Conservation (phyloP, 345 rosid genomes). For the Citrus maxima region DNA sequence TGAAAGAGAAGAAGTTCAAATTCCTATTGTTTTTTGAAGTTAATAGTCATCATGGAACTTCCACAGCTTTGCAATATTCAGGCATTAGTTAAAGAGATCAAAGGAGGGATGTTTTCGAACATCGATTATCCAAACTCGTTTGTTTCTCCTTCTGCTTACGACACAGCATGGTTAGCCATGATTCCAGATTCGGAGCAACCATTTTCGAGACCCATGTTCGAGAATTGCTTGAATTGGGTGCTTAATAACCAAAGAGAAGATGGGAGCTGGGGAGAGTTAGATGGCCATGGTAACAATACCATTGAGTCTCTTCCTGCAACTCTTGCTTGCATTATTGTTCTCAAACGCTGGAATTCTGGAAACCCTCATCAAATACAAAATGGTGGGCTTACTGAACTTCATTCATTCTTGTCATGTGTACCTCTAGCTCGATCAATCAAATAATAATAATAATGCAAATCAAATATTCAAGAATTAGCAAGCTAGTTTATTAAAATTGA, state of each 20-base stretch:
- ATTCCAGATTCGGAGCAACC: conserved; percentile 26
- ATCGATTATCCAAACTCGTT: conserved; percentile 21
- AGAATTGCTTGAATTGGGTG: conserved; percentile 56
- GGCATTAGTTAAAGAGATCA: conserved; percentile 30
- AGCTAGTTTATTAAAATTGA: too few species aligned
- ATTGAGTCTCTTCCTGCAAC: conserved; percentile 46
- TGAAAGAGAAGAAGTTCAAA: neutral
- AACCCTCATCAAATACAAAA: conserved; percentile 11
- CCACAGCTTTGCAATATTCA: conserved; percentile 2
- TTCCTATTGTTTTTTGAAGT: neutral
- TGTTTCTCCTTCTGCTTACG: conserved; percentile 53
- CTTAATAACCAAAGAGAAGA: conserved; percentile 40
- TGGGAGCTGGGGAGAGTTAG: conserved; percentile 54
- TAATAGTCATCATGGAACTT: conserved; percentile 7
- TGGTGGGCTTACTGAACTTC: conserved; percentile 21
- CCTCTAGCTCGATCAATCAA: too few species aligned
- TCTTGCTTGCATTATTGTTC: conserved; percentile 51
- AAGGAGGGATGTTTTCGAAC: conserved; percentile 17
- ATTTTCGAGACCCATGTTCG: conserved; percentile 41
- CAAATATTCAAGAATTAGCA: too few species aligned
- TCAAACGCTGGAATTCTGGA: conserved; percentile 44
- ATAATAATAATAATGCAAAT: too few species aligned
- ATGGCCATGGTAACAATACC: conserved; percentile 22
- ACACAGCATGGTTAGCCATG: conserved; percentile 65
- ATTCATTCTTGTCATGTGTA: too few species aligned